These are phyloP conservation scores for Dictyostelium discoideum DNA, from an alignment of 78 protist genomes.

Conservation along the genomic window dicty_2.7 NC_007089.4:3052001-3052500, in stretches of 20 bases:
- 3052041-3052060: slow-evolving; percentile 23
- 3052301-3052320: slow-evolving; percentile 70
- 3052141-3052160: background rate
- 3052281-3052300: slow-evolving; percentile 37
- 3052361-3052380: slow-evolving; percentile 25
- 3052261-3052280: slow-evolving; percentile 33
- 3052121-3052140: background rate
- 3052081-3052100: background rate
- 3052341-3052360: slow-evolving; percentile 6
- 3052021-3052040: background rate
- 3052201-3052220: background rate
- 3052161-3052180: background rate
- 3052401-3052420: background rate
- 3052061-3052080: background rate
- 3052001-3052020: background rate
- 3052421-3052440: background rate
- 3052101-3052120: background rate
- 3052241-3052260: slow-evolving; percentile 19
- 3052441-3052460: background rate
- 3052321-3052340: slow-evolving; percentile 24
- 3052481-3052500: slow-evolving; percentile 63
- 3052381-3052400: slow-evolving; percentile 2
- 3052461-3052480: background rate
- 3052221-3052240: slow-evolving; percentile 27
- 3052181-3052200: background rate